phyloP scores from a whole-genome alignment of 1,139 yeast genomes.

The Ogataea hybrid region DNA sequence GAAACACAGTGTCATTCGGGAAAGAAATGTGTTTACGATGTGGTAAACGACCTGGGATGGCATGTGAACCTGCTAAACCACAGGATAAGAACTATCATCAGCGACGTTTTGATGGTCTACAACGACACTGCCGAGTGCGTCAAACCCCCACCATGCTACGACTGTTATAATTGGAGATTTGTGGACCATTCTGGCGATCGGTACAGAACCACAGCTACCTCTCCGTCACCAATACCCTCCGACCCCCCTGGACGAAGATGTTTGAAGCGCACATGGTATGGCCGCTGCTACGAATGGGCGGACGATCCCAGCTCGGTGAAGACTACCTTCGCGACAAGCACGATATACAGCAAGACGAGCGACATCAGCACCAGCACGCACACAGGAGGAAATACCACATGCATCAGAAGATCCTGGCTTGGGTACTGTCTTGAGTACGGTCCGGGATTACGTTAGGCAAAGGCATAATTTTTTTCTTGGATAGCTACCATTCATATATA shows the following conservation, averaged over 20 bases:
- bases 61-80: constrained; percentile 84
- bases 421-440: constrained; percentile 26
- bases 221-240: constrained; percentile 19
- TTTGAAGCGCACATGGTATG: constrained; percentile 36
- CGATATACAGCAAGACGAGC: constrained; percentile 3
- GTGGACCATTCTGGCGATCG: constrained; percentile 46
- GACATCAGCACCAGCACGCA: constrained; percentile 3
- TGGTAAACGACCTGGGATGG: constrained; percentile 90
- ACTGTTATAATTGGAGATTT: constrained; percentile 91
- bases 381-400: constrained; percentile 11
- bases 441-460: constrained; percentile 3
- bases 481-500: not conserved
- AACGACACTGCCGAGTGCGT: constrained; percentile 76
- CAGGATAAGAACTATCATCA: constrained; percentile 88
- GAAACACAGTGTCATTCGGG: constrained; percentile 97
- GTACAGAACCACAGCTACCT: constrained; percentile 19
- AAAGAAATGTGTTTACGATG: constrained; percentile 82
- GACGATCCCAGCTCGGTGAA: constrained; percentile 21
- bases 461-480: not conserved
- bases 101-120: constrained; percentile 68
- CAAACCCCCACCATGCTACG: constrained; percentile 76
- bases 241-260: constrained; percentile 27
- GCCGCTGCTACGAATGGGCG: constrained; percentile 35
- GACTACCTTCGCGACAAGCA: constrained; percentile 1
- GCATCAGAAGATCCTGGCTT: constrained; percentile 23